Evolutionary conservation across 2,329 filamentous ascomycete species (phyloP).

Genomic region (Hymenoscyphus albidus): DNA sequence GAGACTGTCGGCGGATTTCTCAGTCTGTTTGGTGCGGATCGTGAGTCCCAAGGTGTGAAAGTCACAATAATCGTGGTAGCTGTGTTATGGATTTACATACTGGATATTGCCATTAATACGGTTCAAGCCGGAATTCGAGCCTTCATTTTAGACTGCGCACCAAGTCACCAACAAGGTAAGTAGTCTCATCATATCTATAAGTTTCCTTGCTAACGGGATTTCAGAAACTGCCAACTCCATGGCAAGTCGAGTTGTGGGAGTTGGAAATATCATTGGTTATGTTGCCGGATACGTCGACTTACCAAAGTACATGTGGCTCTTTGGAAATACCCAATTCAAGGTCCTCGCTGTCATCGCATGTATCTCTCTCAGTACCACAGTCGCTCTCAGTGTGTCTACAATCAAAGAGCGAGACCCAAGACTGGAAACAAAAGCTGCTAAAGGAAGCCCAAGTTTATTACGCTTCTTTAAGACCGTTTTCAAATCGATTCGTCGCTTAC

Average conservation of each 20-base stretch:
- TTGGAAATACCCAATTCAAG: conserved; percentile 89
- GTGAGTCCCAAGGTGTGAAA: conserved; percentile 61
- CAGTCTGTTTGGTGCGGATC: conserved; percentile 65
- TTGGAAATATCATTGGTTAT: conserved; percentile 90
- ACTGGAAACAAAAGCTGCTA: conserved; percentile 58
- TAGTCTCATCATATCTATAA: background rate
- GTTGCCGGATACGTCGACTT: conserved; percentile 81
- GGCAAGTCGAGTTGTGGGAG: conserved; percentile 80
- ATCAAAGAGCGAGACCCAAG: conserved; percentile 80
- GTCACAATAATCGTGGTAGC: conserved; percentile 70
- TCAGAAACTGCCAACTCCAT: conserved; percentile 75
- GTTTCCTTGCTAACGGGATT: background rate
- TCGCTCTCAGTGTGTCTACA: conserved; percentile 63
- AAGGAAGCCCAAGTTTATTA: conserved; percentile 61
- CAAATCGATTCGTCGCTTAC: conserved; percentile 71
- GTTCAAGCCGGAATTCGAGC: conserved; percentile 89
- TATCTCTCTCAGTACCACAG: conserved; percentile 64
- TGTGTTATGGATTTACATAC: conserved; percentile 80
- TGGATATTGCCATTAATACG: conserved; percentile 95
- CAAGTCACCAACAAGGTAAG: conserved; percentile 76
- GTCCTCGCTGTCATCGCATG: conserved; percentile 84
- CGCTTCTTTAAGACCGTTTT: conserved; percentile 78
- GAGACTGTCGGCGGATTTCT: conserved; percentile 68
- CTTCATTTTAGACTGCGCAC: conserved; percentile 90
- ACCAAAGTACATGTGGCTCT: conserved; percentile 68